Evolutionary conservation across 2,329 filamentous ascomycete genomes (phyloP).

Genomic region (Sclerotinia nivalis): DNA sequence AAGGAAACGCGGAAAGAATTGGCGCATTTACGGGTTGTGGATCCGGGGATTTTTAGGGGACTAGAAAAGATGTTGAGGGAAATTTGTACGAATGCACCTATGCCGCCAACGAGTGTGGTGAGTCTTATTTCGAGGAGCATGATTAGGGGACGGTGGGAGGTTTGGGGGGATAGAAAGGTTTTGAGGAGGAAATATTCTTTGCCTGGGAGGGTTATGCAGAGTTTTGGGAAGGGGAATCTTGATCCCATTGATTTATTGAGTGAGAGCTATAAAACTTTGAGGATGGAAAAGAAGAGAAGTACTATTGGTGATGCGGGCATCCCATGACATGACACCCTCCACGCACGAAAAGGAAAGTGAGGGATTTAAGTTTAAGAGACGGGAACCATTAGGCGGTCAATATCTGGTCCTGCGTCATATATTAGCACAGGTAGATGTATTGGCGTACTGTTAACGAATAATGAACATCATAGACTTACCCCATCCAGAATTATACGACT

Average conservation of each 20-base stretch:
- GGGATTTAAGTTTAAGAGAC: slow-evolving; percentile 39
- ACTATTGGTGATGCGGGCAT: background rate
- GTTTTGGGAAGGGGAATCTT: slow-evolving; percentile 25
- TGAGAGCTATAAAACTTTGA: slow-evolving; percentile 28
- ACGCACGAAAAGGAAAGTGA: background rate
- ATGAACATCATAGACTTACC: slow-evolving; percentile 35
- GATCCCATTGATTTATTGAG: slow-evolving; percentile 34
- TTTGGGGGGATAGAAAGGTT: slow-evolving; percentile 32
- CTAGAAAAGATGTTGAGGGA: slow-evolving; percentile 29
- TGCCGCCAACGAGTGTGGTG: slow-evolving; percentile 37
- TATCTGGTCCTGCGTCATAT: slow-evolving; percentile 47
- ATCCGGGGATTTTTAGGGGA: slow-evolving; percentile 29
- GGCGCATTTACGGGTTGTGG: slow-evolving; percentile 19
- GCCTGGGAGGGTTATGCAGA: slow-evolving; percentile 30
- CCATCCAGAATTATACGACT: slow-evolving; percentile 45
- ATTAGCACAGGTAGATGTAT: slow-evolving; percentile 23
- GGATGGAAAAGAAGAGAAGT: slow-evolving; percentile 21
- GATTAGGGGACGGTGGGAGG: slow-evolving; percentile 35
- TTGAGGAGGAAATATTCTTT: slow-evolving; percentile 30
- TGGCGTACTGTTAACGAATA: background rate
- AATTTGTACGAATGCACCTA: slow-evolving; percentile 35
- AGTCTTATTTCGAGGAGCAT: slow-evolving; percentile 37
- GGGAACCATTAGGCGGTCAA: slow-evolving; percentile 57
- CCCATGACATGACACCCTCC: background rate
- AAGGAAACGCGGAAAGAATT: slow-evolving; percentile 28